A percentile compares a stretch with the other conserved stretches of the same genome.
Evolutionary conservation across 2,329 filamentous ascomycete species (phyloP).

Genomic region (Ophiocordyceps camponoti-saundersi): DNA sequence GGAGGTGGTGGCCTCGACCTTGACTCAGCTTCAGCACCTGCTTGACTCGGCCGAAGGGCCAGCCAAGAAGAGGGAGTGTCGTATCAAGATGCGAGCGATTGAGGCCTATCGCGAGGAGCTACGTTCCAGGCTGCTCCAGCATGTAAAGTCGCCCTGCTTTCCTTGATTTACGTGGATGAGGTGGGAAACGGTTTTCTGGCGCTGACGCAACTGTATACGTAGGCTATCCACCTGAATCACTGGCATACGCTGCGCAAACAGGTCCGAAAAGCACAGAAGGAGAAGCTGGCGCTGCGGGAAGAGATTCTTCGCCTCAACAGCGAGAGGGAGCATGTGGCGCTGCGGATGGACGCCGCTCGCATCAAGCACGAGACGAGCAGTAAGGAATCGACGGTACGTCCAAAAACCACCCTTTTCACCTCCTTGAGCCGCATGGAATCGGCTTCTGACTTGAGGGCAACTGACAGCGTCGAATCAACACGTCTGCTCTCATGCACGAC

Average conservation of each 20-base stretch:
- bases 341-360: constrained; percentile 46
- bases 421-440: not conserved
- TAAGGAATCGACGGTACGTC: constrained; percentile 28
- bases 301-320: constrained; percentile 41
- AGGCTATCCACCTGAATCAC: constrained; percentile 43
- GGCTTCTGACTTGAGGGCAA: not conserved
- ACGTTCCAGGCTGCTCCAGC: constrained; percentile 35
- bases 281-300: constrained; percentile 38
- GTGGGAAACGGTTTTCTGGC: not conserved
- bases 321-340: constrained; percentile 43
- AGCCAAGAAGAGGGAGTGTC: constrained; percentile 32
- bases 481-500: constrained; percentile 43
- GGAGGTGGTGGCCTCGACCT: constrained; percentile 35
- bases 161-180: not conserved
- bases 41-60: constrained; percentile 20
- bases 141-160: constrained; percentile 20
- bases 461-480: constrained; percentile 25
- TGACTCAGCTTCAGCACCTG: constrained; percentile 29
- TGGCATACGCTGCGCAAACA: constrained; percentile 39
- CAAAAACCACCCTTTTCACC: no score
- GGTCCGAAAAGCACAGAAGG: constrained; percentile 37
- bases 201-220: constrained; percentile 2
- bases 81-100: constrained; percentile 36
- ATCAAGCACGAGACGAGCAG: constrained; percentile 39
- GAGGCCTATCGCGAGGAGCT: constrained; percentile 43